Evolutionary conservation across 2,329 filamentous ascomycete species (phyloP).

Genomic region (Orbilia javanica): DNA sequence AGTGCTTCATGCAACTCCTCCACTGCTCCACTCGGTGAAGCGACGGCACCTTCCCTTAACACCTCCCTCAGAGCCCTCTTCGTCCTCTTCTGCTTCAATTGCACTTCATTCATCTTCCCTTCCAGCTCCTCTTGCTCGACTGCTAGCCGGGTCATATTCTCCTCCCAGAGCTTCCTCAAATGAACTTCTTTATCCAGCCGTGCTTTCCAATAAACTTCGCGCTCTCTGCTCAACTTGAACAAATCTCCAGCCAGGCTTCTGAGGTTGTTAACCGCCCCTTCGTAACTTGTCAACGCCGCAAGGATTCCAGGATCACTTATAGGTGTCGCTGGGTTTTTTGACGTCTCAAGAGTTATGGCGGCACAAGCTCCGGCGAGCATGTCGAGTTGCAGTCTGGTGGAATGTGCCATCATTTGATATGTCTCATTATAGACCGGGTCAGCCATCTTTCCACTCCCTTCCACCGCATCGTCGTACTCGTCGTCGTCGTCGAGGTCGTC

Average conservation of each 20-base stretch:
- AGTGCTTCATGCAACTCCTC: conserved; percentile 64
- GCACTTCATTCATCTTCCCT: conserved; percentile 72
- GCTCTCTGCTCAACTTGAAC: conserved; percentile 89
- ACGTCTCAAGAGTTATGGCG: conserved; percentile 80
- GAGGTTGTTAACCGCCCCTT: conserved; percentile 87
- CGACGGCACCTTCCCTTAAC: conserved; percentile 45
- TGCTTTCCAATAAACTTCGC: conserved; percentile 97
- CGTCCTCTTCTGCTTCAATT: conserved; percentile 46
- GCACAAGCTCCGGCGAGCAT: conserved; percentile 86
- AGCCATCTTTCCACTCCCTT: conserved; percentile 78
- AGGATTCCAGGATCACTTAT: conserved; percentile 82
- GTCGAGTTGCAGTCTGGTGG: conserved; percentile 90
- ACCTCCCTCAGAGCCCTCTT: conserved; percentile 56
- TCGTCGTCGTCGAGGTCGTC: conserved; percentile 70
- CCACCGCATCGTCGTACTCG: conserved; percentile 75
- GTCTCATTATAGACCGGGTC: conserved; percentile 85
- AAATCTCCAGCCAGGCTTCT: conserved; percentile 87
- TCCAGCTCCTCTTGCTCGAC: conserved; percentile 93
- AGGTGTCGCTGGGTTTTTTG: conserved; percentile 76
- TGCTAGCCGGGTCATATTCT: conserved; percentile 98
- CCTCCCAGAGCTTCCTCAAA: conserved; percentile 96
- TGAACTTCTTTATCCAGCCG: conserved; percentile 90
- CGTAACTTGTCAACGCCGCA: conserved; percentile 86
- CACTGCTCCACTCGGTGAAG: conserved; percentile 55
- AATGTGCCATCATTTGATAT: conserved; percentile 96